Conservation (phyloP, 495 filamentous ascomycete genomes). For the Aspergillus nanangensis region DNA sequence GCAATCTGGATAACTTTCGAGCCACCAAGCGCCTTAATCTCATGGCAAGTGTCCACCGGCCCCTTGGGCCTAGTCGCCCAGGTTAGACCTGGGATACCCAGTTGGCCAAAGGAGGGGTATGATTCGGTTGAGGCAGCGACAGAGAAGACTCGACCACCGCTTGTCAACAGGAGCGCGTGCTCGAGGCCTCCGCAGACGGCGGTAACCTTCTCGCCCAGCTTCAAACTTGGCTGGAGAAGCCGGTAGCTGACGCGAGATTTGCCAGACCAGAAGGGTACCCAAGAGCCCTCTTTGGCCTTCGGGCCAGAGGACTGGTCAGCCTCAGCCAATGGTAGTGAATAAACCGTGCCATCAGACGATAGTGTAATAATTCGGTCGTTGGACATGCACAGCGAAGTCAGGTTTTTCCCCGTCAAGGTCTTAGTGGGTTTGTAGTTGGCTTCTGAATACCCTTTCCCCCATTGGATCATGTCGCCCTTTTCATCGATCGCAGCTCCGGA, state of each 20-base stretch:
- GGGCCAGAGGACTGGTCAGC: conserved; percentile 59
- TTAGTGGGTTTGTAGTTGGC: conserved; percentile 52
- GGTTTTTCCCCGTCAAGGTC: conserved; percentile 78
- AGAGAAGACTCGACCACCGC: conserved; percentile 78
- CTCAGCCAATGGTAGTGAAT: conserved; percentile 76
- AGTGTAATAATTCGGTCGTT: conserved; percentile 80
- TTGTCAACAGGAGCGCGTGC: conserved; percentile 83
- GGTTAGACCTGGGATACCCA: conserved; percentile 76
- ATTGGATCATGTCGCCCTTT: conserved; percentile 85
- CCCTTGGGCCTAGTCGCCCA: conserved; percentile 76
- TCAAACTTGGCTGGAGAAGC: conserved; percentile 60
- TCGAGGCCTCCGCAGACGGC: conserved; percentile 74
- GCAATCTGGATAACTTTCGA: conserved; percentile 68
- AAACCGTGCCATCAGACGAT: conserved; percentile 71
- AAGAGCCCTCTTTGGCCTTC: conserved; percentile 60
- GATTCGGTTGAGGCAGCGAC: conserved; percentile 70
- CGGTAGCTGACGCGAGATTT: conserved; percentile 65
- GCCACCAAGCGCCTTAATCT: conserved; percentile 60
- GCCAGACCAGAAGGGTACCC: conserved; percentile 70
- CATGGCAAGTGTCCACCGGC: conserved; percentile 74
- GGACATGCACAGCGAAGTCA: conserved; percentile 68
- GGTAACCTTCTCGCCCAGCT: conserved; percentile 69
- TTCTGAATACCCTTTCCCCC: conserved; percentile 73
- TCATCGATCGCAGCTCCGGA: conserved; percentile 89
- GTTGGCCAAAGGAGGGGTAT: conserved; percentile 79